Evolutionary conservation across 805 yeast species (phyloP).

Genomic region (Wickerhamomyces hampshirensis): DNA sequence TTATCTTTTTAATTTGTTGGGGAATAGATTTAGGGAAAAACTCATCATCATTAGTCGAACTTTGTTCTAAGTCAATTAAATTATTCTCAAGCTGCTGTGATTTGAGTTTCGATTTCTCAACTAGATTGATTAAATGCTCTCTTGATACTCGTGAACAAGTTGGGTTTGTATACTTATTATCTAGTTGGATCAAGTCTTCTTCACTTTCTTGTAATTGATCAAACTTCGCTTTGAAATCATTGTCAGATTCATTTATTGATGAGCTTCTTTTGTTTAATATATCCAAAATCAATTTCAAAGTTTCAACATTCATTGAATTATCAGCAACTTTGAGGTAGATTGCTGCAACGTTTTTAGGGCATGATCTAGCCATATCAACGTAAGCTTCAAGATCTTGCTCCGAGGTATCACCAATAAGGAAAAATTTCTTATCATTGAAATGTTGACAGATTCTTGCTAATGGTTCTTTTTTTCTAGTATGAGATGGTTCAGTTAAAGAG

Average conservation of each 20-base stretch:
- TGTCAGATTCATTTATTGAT: constrained; percentile 23
- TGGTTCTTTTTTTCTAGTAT: constrained; percentile 69
- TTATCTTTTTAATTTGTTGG: too few relatives aligned
- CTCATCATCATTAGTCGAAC: constrained; percentile 7
- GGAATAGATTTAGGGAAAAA: constrained; percentile 17
- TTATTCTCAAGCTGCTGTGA: constrained; percentile 16
- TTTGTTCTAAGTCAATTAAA: constrained; percentile 33
- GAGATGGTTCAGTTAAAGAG: constrained; percentile 82
- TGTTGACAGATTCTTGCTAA: constrained; percentile 61
- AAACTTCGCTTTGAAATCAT: constrained; percentile 6
- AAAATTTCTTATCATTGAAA: constrained; percentile 72
- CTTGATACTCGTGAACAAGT: constrained; percentile 16
- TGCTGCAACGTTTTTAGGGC: constrained; percentile 62
- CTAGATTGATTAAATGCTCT: constrained; percentile 19
- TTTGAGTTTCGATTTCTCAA: constrained; percentile 10
- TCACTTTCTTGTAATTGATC: constrained; percentile 24
- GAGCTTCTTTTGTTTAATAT: constrained; percentile 21
- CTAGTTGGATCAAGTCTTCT: constrained; percentile 25
- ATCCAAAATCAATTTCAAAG: constrained; percentile 23
- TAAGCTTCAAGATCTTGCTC: constrained; percentile 95
- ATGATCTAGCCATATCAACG: constrained; percentile 54
- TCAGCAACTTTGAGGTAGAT: constrained; percentile 79
- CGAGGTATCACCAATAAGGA: constrained; percentile 92
- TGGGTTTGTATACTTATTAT: constrained; percentile 4
- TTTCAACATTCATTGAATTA: constrained; percentile 54